These are phyloP conservation scores for Endocarpon pusillum DNA, from an alignment of 495 filamentous ascomycete genomes.

Conservation along the genomic window DNA sequence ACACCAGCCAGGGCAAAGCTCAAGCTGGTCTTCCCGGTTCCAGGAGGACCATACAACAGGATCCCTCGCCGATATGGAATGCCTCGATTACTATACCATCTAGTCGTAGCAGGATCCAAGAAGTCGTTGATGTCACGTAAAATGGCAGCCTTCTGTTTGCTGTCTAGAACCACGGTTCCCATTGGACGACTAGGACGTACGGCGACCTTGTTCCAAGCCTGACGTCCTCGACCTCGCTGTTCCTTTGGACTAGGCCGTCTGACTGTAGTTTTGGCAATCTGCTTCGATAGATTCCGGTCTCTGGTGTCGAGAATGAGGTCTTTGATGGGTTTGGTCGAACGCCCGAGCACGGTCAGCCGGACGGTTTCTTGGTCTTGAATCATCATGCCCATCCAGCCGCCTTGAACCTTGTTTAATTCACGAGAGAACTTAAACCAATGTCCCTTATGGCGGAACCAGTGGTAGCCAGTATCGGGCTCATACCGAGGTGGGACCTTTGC, in stretches of 20 bases:
- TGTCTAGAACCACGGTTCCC: slow-evolving; percentile 69
- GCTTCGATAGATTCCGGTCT: slow-evolving; percentile 22
- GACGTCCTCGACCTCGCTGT: slow-evolving; percentile 7
- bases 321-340: slow-evolving; percentile 44
- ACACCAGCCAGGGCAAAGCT: slow-evolving; percentile 29
- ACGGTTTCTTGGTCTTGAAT: slow-evolving; percentile 25
- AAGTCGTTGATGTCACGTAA: slow-evolving; percentile 79
- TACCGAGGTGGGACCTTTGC: slow-evolving; percentile 28
- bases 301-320: slow-evolving; percentile 38
- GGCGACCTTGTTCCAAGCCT: slow-evolving; percentile 10
- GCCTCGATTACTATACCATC: slow-evolving; percentile 63
- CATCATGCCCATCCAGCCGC: slow-evolving; percentile 6
- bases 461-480: slow-evolving; percentile 28
- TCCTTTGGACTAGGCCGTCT: slow-evolving; percentile 12
- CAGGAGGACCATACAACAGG: slow-evolving; percentile 29
- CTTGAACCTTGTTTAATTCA: slow-evolving; percentile 13
- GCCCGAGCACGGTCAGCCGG: slow-evolving; percentile 28
- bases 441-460: slow-evolving; percentile 24
- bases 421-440: slow-evolving; percentile 22
- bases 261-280: slow-evolving; percentile 11
- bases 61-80: slow-evolving; percentile 33
- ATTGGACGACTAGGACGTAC: slow-evolving; percentile 54
- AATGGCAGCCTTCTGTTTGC: slow-evolving; percentile 50
- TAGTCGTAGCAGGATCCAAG: slow-evolving; percentile 49
- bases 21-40: slow-evolving; percentile 35